Evolutionary conservation across 169 alveolate species (phyloP), one percentile per base, ranked within the genome.

Genomic region (Plasmodium knowlesi): DNA sequence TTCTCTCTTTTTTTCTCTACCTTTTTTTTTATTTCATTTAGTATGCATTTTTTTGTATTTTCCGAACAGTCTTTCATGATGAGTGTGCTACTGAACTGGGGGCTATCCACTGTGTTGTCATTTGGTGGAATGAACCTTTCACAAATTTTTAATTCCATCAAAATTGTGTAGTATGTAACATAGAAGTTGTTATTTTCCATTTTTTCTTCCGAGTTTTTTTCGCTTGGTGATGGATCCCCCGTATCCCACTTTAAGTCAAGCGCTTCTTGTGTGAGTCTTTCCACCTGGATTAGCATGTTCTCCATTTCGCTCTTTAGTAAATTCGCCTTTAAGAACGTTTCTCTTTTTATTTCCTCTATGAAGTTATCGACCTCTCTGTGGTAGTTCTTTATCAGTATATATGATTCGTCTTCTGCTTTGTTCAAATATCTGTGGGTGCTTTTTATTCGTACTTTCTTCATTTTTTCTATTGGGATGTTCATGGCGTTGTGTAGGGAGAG

Each of bases 331-430:
- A 54, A 34, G 32, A 86, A 74, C 3, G 86, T 76, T 30, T 86
- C 86, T 0, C 46, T 32, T 50, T 86, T 86, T 32, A 86, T 70
- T 32, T 86, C 82, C 67, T 86, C 86, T 6, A 86, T 70, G 46
- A 14, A 25, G 25, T 22, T 70, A 43, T 28, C 80, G 28, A 70
- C 57, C 79, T 22, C 50, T 9, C 10, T 86, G 61, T 76, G 81
- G 39, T 86, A 86, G 16, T 86, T 67, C 57, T 86, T 86, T 37
- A 86, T 34, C 34, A 50, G 12, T 4, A 28, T 25, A 16, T 32
- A 32, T 1, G 74, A 74, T 2, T 19, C 41, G 30, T 73, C 81
- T 30, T 86, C 83, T 32, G 72, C 57, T 37, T 86, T 86, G 41
- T 28, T 53, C 41, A 86, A 34, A 54, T 86, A 86, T 54, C 43